Evolutionary conservation across 345 rosid species (phyloP), one percentile per base, ranked within the genome.

Genomic region (Alliaria petiolata): DNA sequence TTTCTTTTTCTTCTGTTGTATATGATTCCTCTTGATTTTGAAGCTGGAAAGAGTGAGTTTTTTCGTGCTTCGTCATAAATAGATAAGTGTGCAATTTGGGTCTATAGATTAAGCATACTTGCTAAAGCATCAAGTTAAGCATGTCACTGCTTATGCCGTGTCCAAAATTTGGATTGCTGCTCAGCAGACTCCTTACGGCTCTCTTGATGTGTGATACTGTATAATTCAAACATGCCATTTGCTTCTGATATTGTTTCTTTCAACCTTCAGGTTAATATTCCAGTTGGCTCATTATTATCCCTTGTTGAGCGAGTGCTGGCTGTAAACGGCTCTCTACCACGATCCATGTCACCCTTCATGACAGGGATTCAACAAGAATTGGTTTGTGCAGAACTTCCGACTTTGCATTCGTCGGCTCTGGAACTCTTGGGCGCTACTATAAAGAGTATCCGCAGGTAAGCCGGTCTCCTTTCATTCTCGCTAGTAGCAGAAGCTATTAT

Each of bases 281-380:
- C 95, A 39, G 31, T 91, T 74, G 80, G 79, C 59, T 75, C 89
- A 30, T 73, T 91, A 54, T 75, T 89, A 77, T 83, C 89, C 50
- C 87, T 91, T 75, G 80, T 89, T 76, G 88, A 95, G 74, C 88
- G 99, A 76, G 80, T 91, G 79, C 80, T 91, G 61, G 83, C 78
- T 65, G 86, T 91, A 64, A 86, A 95, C 57, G 99, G 99, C 66
- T 86, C 95, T 59, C 62, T 83, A 59, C 81, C 91, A 46, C 78
- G 45, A 49, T 65, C 79, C 65, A 76, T 62, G 75, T 71, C 81
- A 28, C 75, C 81, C 61, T 85, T 79, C 71, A 81, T 86, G 80
- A 87, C 88, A 40, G 72, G 83, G 50, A 70, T 74, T 69, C 96
- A 93, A 66, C 99, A 87, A 68, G 95, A 91, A 71, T 77, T 80